Evolutionary conservation across 2,329 filamentous ascomycete species (phyloP).

Genomic region (Biscogniauxia marginata): DNA sequence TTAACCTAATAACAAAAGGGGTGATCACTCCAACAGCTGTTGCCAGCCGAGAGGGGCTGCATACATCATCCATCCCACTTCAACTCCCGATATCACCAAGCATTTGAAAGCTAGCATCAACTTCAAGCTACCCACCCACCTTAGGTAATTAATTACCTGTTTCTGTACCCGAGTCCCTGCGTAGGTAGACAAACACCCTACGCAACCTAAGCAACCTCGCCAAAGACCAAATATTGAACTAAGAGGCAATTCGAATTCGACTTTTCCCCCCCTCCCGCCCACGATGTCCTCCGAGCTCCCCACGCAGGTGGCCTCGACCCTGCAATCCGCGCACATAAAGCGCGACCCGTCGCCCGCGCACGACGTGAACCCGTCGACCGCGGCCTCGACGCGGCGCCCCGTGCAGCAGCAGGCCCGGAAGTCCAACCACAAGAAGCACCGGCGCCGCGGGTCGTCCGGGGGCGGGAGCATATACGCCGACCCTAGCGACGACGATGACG

Average conservation of each 20-base stretch:
- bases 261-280: neutral
- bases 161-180: too few species aligned
- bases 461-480: constrained; percentile 23
- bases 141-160: too few species aligned
- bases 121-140: neutral
- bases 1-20: too few species aligned
- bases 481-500: constrained; percentile 36
- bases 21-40: neutral
- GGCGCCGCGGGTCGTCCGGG: neutral
- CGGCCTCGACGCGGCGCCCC: constrained; percentile 65
- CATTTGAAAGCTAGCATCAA: too few species aligned
- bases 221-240: neutral
- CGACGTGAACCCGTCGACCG: constrained; percentile 79
- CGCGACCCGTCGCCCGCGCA: constrained; percentile 66
- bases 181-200: neutral
- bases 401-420: constrained; percentile 41
- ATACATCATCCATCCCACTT: neutral
- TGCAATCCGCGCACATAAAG: constrained; percentile 80
- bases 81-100: neutral
- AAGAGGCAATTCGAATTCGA: neutral
- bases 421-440: neutral
- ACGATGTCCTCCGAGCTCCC: constrained; percentile 59
- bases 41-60: neutral
- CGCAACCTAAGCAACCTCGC: neutral
- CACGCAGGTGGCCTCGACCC: constrained; percentile 70